These are phyloP conservation scores for Ascochyta clinopodiicola DNA, from an alignment of 2,329 filamentous ascomycete genomes.

Conservation along the genomic window DNA sequence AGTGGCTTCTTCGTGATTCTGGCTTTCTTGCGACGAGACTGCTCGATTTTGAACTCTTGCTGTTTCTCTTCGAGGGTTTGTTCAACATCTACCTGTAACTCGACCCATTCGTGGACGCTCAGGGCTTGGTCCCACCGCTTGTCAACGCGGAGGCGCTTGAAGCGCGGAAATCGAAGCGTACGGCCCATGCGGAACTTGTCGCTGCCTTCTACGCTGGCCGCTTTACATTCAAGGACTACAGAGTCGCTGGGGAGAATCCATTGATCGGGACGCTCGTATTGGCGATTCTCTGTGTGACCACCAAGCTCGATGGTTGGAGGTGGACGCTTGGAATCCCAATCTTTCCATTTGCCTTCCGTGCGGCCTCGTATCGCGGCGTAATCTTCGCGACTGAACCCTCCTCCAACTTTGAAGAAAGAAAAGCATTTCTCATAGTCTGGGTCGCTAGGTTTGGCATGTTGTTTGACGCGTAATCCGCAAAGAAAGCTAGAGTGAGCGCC, in stretches of 20 bases:
- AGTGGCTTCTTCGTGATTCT: conserved; percentile 71
- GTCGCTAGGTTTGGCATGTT: conserved; percentile 65
- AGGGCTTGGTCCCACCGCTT: conserved; percentile 83
- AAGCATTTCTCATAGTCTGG: conserved; percentile 75
- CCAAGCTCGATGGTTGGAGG: conserved; percentile 83
- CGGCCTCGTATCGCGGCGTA: conserved; percentile 82
- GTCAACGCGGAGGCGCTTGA: conserved; percentile 81
- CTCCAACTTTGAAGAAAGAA: conserved; percentile 99
- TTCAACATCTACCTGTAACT: conserved; percentile 72
- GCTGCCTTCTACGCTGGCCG: conserved; percentile 75
- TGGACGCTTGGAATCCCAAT: conserved; percentile 80
- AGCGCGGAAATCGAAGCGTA: conserved; percentile 90
- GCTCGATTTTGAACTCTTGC: conserved; percentile 72
- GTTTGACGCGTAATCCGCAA: conserved; percentile 82
- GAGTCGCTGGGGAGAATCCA: conserved; percentile 94
- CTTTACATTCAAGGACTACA: conserved; percentile 86
- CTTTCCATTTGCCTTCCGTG: conserved; percentile 89
- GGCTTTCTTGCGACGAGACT: conserved; percentile 67
- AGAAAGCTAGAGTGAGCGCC: conserved; percentile 84
- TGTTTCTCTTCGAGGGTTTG: conserved; percentile 74
- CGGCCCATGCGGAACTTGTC: conserved; percentile 78
- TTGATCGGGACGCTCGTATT: conserved; percentile 82
- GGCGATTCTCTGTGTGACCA: conserved; percentile 68
- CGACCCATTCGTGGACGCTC: conserved; percentile 77
- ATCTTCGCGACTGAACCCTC: conserved; percentile 84